Evolutionary conservation across 345 rosid species (phyloP).

Genomic region (Brassica juncea): DNA sequence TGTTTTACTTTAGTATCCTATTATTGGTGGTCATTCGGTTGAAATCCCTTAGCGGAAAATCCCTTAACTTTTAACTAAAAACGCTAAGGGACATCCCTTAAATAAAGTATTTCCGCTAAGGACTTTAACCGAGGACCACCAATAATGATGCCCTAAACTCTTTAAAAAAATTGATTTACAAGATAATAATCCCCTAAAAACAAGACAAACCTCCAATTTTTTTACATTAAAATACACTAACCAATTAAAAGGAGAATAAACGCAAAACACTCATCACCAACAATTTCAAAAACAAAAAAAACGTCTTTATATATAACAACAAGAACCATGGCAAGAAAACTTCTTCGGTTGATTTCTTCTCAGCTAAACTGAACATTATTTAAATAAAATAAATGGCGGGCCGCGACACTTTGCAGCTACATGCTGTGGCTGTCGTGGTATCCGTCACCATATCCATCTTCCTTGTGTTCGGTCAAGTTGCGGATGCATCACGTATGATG

Average conservation of each 20-base stretch:
- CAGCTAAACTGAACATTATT: background rate
- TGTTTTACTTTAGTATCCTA: background rate
- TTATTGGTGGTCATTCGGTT: too few species aligned
- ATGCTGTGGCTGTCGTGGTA: conserved; percentile 18
- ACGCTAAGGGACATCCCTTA: too few species aligned
- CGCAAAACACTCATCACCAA: conserved; percentile 30
- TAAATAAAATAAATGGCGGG: conserved; percentile 32
- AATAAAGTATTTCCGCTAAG: too few species aligned
- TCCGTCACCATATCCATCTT: conserved; percentile 27
- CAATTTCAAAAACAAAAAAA: background rate
- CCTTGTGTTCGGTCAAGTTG: background rate
- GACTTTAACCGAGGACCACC: too few species aligned
- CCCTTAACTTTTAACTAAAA: too few species aligned
- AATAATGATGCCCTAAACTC: too few species aligned
- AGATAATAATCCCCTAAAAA: conserved; percentile 12
- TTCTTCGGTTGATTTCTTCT: background rate
- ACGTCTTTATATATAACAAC: background rate
- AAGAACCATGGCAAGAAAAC: background rate
- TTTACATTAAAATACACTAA: background rate
- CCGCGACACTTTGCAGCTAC: conserved; percentile 33
- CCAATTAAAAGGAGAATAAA: conserved; percentile 7
- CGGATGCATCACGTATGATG: conserved; percentile 26
- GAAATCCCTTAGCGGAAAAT: too few species aligned
- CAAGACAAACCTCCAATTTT: conserved; percentile 24
- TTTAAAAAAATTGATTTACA: background rate